Percentiles rank a stretch among this genome's conserved stretches.
Conservation (phyloP, 768 basidiomycete genomes). For the Hemileccinum impolitum region DNA sequence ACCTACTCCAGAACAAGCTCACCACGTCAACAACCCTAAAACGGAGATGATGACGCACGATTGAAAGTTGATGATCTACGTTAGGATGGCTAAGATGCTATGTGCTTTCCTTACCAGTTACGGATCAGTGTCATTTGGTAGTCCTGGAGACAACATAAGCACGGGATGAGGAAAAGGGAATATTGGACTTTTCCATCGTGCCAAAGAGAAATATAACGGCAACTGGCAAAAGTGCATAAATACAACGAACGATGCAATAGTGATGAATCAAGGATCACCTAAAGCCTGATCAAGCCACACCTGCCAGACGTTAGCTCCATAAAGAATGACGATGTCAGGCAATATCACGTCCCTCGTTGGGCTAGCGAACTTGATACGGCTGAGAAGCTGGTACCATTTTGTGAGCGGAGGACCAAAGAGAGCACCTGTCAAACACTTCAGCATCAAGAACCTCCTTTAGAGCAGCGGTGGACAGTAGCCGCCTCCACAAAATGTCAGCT, state of each 20-base stretch:
- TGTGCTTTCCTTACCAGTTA: conserved; percentile 54
- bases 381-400: conserved; percentile 75
- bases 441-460: not conserved
- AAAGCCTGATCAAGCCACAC: conserved; percentile 81
- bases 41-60: conserved; percentile 75
- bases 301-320: conserved; percentile 32
- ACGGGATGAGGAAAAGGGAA: not conserved
- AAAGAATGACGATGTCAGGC: not conserved
- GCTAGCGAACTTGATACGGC: conserved; percentile 63
- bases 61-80: conserved; percentile 76
- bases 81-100: conserved; percentile 44
- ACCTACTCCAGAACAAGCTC: conserved; percentile 80
- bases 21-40: conserved; percentile 74
- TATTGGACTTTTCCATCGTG: conserved; percentile 52
- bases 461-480: not conserved
- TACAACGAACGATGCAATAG: conserved; percentile 8
- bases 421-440: conserved; percentile 38
- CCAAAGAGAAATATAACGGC: conserved; percentile 60
- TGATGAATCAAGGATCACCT: conserved; percentile 29
- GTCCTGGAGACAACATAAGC: conserved; percentile 39
- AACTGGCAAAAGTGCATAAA: conserved; percentile 24
- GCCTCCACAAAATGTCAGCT: conserved; percentile 74
- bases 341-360: conserved; percentile 55
- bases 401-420: conserved; percentile 82
- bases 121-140: conserved; percentile 72